These are phyloP conservation scores for Neobulgaria alba DNA, from an alignment of 2,329 filamentous ascomycete genomes.

Conservation along the genomic window DNA sequence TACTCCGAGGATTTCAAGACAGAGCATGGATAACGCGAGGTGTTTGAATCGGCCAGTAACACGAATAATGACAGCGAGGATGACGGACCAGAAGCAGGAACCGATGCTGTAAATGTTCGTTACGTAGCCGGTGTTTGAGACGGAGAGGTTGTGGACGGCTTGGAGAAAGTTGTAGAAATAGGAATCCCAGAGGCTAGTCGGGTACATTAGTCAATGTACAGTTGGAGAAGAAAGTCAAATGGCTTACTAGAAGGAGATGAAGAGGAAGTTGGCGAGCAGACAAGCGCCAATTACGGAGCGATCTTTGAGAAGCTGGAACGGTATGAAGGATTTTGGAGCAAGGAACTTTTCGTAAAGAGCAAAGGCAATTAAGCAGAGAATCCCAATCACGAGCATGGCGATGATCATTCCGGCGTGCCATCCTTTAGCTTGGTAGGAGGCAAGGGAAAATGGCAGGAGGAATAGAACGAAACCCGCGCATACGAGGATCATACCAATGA, in stretches of 20 bases:
- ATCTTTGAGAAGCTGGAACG: constrained; percentile 40
- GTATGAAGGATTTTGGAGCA: constrained; percentile 49
- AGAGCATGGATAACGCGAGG: constrained; percentile 16
- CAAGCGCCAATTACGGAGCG: constrained; percentile 42
- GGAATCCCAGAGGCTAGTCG: constrained; percentile 41
- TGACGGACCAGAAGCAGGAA: constrained; percentile 36
- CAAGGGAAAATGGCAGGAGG: constrained; percentile 60
- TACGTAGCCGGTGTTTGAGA: constrained; percentile 43
- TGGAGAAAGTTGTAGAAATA: constrained; percentile 48
- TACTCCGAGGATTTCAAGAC: constrained; percentile 37
- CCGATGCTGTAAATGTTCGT: constrained; percentile 42
- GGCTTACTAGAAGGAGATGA: constrained; percentile 40
- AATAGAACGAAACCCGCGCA: constrained; percentile 53
- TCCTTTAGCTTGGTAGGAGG: constrained; percentile 24
- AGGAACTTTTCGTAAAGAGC: constrained; percentile 49
- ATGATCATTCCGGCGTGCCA: constrained; percentile 28
- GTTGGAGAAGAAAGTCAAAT: not conserved
- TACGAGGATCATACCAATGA: constrained; percentile 52
- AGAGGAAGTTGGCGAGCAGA: constrained; percentile 34
- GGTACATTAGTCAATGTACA: constrained; percentile 27
- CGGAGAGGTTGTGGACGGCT: constrained; percentile 41
- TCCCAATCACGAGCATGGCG: constrained; percentile 50
- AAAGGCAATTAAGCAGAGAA: constrained; percentile 46
- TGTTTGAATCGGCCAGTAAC: constrained; percentile 21
- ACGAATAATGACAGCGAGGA: constrained; percentile 39